Percentiles rank a stretch among this genome's conserved stretches.
These are phyloP conservation scores for Binderoboletus segoi DNA, from an alignment of 1,284 basidiomycete genomes.

Conservation along the genomic window DNA sequence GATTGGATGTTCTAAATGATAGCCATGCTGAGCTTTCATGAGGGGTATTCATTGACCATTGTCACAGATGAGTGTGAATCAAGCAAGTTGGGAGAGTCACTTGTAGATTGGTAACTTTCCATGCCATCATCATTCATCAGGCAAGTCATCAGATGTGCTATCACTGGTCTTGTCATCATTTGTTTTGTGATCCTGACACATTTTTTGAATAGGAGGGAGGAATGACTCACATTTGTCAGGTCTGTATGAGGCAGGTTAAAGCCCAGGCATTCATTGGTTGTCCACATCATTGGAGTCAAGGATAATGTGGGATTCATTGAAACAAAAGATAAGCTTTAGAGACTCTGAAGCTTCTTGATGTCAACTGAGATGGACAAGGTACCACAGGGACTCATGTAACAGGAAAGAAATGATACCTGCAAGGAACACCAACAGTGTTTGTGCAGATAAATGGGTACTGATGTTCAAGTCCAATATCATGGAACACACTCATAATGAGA, in stretches of 20 bases:
- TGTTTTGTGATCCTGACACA: slow-evolving; percentile 1
- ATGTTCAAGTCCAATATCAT: background rate
- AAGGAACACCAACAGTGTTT: slow-evolving; percentile 88
- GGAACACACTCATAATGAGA: slow-evolving; percentile 58
- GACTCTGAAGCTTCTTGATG: slow-evolving; percentile 81
- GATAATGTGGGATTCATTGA: slow-evolving; percentile 74
- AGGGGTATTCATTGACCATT: slow-evolving; percentile 35
- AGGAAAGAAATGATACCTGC: slow-evolving; percentile 88
- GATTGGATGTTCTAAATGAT: slow-evolving; percentile 1
- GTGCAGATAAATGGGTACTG: slow-evolving; percentile 10
- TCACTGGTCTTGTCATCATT: slow-evolving; percentile 14
- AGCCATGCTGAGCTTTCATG: slow-evolving; percentile 16
- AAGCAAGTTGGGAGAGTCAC: slow-evolving; percentile 41
- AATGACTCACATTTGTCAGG: slow-evolving; percentile 34
- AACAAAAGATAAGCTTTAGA: slow-evolving; percentile 80
- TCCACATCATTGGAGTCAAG: slow-evolving; percentile 75
- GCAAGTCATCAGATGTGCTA: slow-evolving; percentile 8
- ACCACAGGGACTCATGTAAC: slow-evolving; percentile 91
- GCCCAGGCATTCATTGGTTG: slow-evolving; percentile 42
- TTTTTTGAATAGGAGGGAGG: slow-evolving; percentile 26
- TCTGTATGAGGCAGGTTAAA: slow-evolving; percentile 13
- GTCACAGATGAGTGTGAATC: slow-evolving; percentile 39
- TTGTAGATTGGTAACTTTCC: slow-evolving; percentile 44
- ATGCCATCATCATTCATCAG: slow-evolving; percentile 23
- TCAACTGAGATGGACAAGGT: slow-evolving; percentile 83